phyloP scores from a whole-genome alignment of 2,329 filamentous ascomycete genomes.

The Helotiales sp. region DNA sequence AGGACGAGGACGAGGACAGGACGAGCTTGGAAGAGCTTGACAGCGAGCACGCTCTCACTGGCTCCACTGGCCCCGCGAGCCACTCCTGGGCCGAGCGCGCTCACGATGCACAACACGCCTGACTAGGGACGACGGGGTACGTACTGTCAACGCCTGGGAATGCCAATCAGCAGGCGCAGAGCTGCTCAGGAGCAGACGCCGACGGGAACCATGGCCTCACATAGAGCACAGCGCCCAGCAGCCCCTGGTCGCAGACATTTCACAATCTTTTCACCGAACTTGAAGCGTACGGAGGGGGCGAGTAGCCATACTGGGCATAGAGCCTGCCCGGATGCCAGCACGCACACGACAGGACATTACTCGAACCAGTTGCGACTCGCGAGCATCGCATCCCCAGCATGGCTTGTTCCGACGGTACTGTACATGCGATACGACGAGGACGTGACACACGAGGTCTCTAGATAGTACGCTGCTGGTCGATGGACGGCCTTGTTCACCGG shows the following conservation, averaged over 20 bases:
- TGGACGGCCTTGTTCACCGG: background rate
- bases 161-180: too few relatives aligned
- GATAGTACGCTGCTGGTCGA: too few relatives aligned
- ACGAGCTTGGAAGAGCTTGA: too few relatives aligned
- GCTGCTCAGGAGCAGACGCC: background rate
- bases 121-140: background rate
- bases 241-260: background rate
- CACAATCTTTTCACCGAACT: background rate
- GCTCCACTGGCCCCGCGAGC: background rate
- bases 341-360: background rate
- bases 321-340: background rate
- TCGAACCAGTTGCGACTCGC: background rate
- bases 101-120: background rate
- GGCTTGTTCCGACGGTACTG: background rate
- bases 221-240: background rate
- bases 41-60: too few relatives aligned
- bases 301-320: background rate
- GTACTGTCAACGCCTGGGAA: too few relatives aligned
- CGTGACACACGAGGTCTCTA: too few relatives aligned
- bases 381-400: background rate
- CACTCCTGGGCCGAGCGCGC: background rate
- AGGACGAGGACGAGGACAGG: background rate
- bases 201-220: background rate
- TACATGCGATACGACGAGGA: background rate
- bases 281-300: background rate